phyloP scores from a whole-genome alignment of 148 eudicot species.

The Cornus controversa region DNA sequence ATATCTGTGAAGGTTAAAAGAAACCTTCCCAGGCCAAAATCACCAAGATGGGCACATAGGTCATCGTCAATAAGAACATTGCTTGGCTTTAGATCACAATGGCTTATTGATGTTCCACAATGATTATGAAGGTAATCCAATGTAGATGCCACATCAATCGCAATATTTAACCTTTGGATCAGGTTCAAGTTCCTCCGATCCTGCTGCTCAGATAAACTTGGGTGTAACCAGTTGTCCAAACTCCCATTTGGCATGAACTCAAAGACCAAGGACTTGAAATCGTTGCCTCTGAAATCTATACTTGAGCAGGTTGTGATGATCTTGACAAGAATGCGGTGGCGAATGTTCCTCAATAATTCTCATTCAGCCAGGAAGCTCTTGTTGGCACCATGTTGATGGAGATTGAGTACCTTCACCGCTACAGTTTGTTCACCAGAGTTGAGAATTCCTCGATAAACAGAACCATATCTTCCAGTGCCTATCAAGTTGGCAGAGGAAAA shows the following conservation, averaged over 20 bases:
- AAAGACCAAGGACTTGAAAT: conserved; percentile 18
- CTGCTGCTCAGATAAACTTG: no score
- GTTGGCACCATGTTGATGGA: conserved; percentile 3
- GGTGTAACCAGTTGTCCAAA: conserved; percentile 14
- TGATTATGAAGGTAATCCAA: conserved; percentile 16
- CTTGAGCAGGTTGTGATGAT: conserved; percentile 13
- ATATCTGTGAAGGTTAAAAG: not conserved
- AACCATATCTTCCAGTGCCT: not conserved
- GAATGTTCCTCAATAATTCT: conserved; percentile 9
- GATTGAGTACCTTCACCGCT: conserved; percentile 15
- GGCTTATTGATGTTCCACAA: not conserved
- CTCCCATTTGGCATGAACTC: conserved; percentile 20
- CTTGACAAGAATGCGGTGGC: conserved; percentile 9
- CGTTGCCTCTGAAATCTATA: conserved; percentile 4
- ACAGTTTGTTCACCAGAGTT: not conserved
- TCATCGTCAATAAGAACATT: conserved; percentile 8
- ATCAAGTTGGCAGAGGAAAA: conserved; percentile 10
- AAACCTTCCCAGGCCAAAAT: conserved; percentile 10
- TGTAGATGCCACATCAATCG: conserved; percentile 13
- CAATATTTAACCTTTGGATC: not conserved
- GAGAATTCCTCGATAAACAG: conserved; percentile 5
- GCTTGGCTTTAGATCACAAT: conserved; percentile 13
- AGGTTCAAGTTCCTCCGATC: no score
- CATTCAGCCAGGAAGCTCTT: conserved; percentile 15
- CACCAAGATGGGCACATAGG: not conserved